Base-by-base conservation (phyloP, 495 filamentous ascomycete species). In the Penicillium nucicola region DNA sequence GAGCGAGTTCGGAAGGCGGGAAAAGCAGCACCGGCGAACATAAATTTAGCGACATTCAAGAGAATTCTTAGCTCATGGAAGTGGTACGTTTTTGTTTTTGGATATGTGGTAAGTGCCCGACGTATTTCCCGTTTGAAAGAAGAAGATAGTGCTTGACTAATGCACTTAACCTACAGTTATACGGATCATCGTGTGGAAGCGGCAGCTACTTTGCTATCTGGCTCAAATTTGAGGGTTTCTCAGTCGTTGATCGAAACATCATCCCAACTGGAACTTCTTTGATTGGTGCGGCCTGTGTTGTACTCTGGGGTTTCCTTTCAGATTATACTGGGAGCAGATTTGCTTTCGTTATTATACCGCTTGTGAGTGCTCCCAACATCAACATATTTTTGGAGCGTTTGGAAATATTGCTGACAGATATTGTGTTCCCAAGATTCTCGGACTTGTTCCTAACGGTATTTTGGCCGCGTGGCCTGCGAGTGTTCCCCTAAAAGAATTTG, bases 381-480 rank as follows among this genome's bases (percentile, higher is more conserved):
- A 23, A 23, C 4, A 23, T 23, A 1, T 0, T 7, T 5, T 7
- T 23, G 7, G 4, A 7, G 22, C 7, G 22, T 23, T 5, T 23
- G 7, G 22, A 22, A n/a, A 18, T 23, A 38, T 25, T 43, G 52
- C 17, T 53, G 55, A 37, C 8, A 4, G 17, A 18, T 7, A 37
- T 2, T 8, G n/a, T 10, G 10, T 13, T 9, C 14, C n/a, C 1
- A 8, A 39, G 36, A 20, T 39, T 20, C 12, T 39, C 32, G 57
- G 58, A 9, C 52, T 67, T 4, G 35, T 69, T 9, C 66, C 66
- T 13, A 69, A 69, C 40, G 66, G 56, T 7, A 63, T 63, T n/a
- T 25, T 60, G 1, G 60, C 60, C 1, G 14, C 55, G 10, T 63
- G 60, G 56, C 60, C 60, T n/a, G 25, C 56, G 2, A 57, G 60